These are phyloP conservation scores for Cynara cardunculus DNA, from an alignment of 129 eudicot genomes.

Conservation along the genomic window DNA sequence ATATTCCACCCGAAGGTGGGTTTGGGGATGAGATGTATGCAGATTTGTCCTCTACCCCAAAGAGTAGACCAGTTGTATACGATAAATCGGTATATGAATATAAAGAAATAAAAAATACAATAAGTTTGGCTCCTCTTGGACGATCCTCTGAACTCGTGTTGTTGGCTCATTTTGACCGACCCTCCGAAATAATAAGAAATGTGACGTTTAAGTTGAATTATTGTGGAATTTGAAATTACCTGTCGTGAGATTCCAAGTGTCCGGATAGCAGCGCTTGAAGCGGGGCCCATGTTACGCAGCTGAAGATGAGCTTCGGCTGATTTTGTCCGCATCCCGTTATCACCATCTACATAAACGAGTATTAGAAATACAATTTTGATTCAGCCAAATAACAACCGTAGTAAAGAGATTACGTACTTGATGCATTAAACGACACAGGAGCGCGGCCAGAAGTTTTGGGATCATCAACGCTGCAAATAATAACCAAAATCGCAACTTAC, in stretches of 20 bases:
- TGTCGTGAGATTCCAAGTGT: constrained; percentile 57
- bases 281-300: constrained; percentile 47
- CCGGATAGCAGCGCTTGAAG: constrained; percentile 63
- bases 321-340: constrained; percentile 31
- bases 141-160: too few relatives aligned
- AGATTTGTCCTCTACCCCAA: background rate
- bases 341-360: constrained; percentile 36
- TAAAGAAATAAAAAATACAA: constrained; percentile 1
- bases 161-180: too few relatives aligned
- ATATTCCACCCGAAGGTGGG: background rate
- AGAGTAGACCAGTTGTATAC: background rate
- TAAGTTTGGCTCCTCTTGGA: too few relatives aligned
- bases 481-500: constrained; percentile 3
- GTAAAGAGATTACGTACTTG: constrained; percentile 41
- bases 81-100: background rate
- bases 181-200: too few relatives aligned
- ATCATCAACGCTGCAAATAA: constrained; percentile 52
- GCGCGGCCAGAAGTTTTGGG: constrained; percentile 43
- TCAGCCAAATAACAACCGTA: background rate
- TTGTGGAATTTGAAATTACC: constrained; percentile 40
- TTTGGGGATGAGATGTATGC: background rate
- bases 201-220: background rate
- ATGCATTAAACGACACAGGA: constrained; percentile 28
- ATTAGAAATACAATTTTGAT: constrained; percentile 8
- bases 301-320: constrained; percentile 51